phyloP scores from a whole-genome alignment of 176 grass and related monocot genomes.

The Triticum aestivum region IWGSC_CS_RefSeq_v2.1 NC_057813.1:503678733-503679232 shows the following conservation, averaged over 20 bases:
- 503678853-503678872: slow-evolving; percentile 29
- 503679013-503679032: too few species aligned
- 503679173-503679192: neutral
- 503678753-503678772: slow-evolving; percentile 37
- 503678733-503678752: slow-evolving; percentile 19
- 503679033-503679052: too few species aligned
- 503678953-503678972: neutral
- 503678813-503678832: slow-evolving; percentile 35
- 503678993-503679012: too few species aligned
- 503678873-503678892: neutral
- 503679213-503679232: neutral
- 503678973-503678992: too few species aligned
- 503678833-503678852: neutral
- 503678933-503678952: neutral
- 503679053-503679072: too few species aligned
- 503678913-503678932: neutral
- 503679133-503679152: too few species aligned
- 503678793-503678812: slow-evolving; percentile 10
- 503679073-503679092: too few species aligned
- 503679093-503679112: too few species aligned
- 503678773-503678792: slow-evolving; percentile 38
- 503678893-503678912: neutral
- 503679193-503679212: neutral
- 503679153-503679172: too few species aligned
- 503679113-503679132: too few species aligned